Conservation (phyloP, 1,139 yeast species). For the Saccharomyces hybrid region DNA sequence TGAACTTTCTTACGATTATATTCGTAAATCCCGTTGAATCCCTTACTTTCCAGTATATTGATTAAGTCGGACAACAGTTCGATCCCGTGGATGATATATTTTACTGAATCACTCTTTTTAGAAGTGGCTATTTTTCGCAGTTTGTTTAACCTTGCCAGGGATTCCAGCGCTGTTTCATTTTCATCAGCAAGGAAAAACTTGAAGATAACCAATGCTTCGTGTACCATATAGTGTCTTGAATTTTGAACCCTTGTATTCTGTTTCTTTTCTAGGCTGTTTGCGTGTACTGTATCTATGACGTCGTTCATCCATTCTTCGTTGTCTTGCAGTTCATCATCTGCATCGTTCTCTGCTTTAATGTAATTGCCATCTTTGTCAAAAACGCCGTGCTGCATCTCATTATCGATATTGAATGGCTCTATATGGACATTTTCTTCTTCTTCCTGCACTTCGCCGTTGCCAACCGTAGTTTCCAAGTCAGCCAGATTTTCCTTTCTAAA, state of each 20-base stretch:
- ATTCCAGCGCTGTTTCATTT: constrained; percentile 2
- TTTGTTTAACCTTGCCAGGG: constrained; percentile 17
- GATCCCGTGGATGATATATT: constrained; percentile 16
- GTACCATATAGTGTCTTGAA: constrained; percentile 14
- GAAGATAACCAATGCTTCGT: constrained; percentile 21
- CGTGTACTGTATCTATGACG: not conserved
- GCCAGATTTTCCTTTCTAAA: not conserved
- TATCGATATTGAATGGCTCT: constrained; percentile 23
- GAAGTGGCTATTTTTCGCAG: constrained; percentile 12
- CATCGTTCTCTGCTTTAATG: constrained; percentile 4
- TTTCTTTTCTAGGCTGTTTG: constrained; percentile 1
- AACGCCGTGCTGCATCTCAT: constrained; percentile 19
- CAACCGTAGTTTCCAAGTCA: not conserved
- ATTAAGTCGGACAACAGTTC: constrained; percentile 17
- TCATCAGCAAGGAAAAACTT: constrained; percentile 13
- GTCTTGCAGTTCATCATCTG: constrained; percentile 12
- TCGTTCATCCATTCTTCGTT: constrained; percentile 24
- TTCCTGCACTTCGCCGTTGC: not conserved
- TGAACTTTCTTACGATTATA: constrained; percentile 12
- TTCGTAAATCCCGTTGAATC: constrained; percentile 19
- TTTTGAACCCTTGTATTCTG: not conserved
- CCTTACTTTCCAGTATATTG: constrained; percentile 22
- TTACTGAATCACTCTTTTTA: not conserved
- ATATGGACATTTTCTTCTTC: not conserved
- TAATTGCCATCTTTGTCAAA: constrained; percentile 25